Evolutionary conservation across 2,329 filamentous ascomycete genomes (phyloP), one percentile per base, ranked within the genome.

Genomic region (Bipolaris cookei): DNA sequence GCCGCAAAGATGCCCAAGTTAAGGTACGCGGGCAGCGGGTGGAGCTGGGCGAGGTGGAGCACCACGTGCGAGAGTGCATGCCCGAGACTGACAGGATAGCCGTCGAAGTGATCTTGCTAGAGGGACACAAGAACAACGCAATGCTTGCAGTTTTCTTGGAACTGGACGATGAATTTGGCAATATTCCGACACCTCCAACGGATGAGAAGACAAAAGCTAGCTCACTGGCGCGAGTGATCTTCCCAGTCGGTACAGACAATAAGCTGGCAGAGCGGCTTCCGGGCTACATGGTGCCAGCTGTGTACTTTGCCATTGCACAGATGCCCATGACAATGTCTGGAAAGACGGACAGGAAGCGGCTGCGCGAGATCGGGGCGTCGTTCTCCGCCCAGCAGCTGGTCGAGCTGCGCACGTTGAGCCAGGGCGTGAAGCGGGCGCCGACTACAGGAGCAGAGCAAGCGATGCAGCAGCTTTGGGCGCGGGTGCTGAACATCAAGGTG

Each of bases 301-400:
- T 77, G 10, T 82, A 79, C 50, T 77, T 83, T 8, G 74, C 78
- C 0, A 61, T 83, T 30, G 76, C 71, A 20, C 56, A 73, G 8
- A 66, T 84, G 21, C 82, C 82, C 0, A 65, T 77, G 1, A 65
- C 80, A 5, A 69, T 77, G 1, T 82, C 81, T 6, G 76, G 79
- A 0, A 84, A 84, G 44, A 54, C 58, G 3, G 63, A 73, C 45
- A 59, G 68, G n/a, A n/a, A n/a, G 58, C 41, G 49, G 10, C 48
- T 72, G 7, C 58, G 54, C 3, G 54, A 62, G 7, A 60, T 64
- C 25, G 65, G 62, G 21, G 6, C 21, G 4, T 20, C 39, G 20
- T 35, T 7, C 16, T 37, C 43, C 1, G 10, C 28, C 20, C 23
- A 54, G 39, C 30, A 58, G 32, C 23, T 53, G 25, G 43, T 35